Percentiles rank a stretch among this genome's conserved stretches.
Conservation (phyloP, 441 rosid species). For the Raphanus hybrid region DNA sequence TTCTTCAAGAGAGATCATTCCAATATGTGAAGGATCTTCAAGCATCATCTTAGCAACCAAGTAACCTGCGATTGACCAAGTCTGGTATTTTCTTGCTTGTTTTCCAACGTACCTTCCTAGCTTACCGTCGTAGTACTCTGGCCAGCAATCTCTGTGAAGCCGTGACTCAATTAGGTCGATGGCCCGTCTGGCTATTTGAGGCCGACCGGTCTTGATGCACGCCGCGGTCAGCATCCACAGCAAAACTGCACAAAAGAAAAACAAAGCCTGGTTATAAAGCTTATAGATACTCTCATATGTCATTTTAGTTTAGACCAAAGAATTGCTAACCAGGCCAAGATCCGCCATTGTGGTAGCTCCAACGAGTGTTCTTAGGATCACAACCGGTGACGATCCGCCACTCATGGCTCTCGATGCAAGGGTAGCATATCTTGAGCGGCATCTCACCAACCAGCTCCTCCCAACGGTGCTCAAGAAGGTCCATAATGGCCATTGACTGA, state of each 20-base stretch:
- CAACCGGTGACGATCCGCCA: constrained; percentile 87
- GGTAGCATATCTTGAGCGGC: constrained; percentile 87
- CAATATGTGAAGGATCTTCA: constrained; percentile 95
- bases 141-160: constrained; percentile 88
- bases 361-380: constrained; percentile 92
- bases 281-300: neutral
- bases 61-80: constrained; percentile 96
- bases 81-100: constrained; percentile 85
- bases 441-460: constrained; percentile 95
- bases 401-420: constrained; percentile 86
- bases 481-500: constrained; percentile 93
- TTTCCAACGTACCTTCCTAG: constrained; percentile 82
- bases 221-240: constrained; percentile 92
- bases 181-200: constrained; percentile 85
- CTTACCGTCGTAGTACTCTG: constrained; percentile 91
- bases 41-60: constrained; percentile 97
- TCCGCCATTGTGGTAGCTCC: constrained; percentile 99
- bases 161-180: constrained; percentile 79
- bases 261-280: neutral
- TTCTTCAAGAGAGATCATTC: constrained; percentile 94
- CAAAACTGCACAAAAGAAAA: constrained; percentile 59
- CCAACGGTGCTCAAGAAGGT: constrained; percentile 92
- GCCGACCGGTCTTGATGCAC: constrained; percentile 92
- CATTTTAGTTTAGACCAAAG: constrained; percentile 6
- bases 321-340: constrained; percentile 87